Evolutionary conservation across 208 protist species (phyloP).

Genomic region (Paratrypanosoma confusum): DNA sequence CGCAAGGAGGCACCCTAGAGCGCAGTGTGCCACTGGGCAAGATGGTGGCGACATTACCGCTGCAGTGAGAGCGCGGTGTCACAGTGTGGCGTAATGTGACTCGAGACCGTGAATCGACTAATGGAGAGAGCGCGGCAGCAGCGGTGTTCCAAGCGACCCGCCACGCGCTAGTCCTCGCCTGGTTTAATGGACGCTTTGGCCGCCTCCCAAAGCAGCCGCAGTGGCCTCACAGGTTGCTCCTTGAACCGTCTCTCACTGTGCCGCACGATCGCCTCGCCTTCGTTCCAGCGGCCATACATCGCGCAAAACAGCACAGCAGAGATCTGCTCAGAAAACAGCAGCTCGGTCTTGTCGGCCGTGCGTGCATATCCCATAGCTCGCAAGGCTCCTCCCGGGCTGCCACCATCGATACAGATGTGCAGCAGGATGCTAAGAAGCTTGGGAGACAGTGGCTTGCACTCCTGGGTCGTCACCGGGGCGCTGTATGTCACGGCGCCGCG

Average conservation of each 20-base stretch:
- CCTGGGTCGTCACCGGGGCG: constrained; percentile 1
- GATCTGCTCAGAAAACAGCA: constrained; percentile 46
- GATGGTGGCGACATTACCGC: too few species aligned
- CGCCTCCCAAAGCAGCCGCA: constrained; percentile 35
- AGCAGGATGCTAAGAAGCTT: constrained; percentile 57
- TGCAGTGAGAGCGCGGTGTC: too few species aligned
- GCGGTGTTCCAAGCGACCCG: too few species aligned
- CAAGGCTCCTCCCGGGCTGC: constrained; percentile 56
- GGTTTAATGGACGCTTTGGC: constrained; percentile 10
- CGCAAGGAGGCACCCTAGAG: too few species aligned
- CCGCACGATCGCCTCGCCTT: constrained; percentile 61
- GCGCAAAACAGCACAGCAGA: constrained; percentile 65
- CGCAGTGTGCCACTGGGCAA: too few species aligned
- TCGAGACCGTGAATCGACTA: too few species aligned
- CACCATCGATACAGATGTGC: constrained; percentile 64
- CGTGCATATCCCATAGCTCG: constrained; percentile 53
- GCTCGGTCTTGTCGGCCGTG: constrained; percentile 45
- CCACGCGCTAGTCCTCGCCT: too few species aligned
- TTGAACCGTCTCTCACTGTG: constrained; percentile 27
- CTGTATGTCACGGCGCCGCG: constrained; percentile 18
- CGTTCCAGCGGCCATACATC: constrained; percentile 49
- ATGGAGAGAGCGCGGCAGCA: too few species aligned
- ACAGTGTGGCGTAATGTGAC: too few species aligned
- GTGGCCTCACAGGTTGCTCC: constrained; percentile 18
- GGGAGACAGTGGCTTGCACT: constrained; percentile 23